phyloP scores from a whole-genome alignment of 2,329 filamentous ascomycete genomes.

The Myriosclerotinia curreyana region DNA sequence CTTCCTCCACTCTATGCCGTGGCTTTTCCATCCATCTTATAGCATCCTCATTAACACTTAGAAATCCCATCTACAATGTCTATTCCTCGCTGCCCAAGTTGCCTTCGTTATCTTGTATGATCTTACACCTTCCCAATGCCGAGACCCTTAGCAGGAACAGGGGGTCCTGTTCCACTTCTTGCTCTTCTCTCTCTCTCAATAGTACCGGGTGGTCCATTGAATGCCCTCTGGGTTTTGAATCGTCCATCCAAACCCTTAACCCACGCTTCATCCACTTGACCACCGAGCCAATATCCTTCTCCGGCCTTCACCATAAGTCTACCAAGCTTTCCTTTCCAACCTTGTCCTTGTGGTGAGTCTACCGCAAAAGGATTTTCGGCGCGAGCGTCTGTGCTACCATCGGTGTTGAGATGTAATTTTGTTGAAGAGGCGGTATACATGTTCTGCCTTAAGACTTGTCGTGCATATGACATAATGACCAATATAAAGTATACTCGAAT shows the following conservation, averaged over 20 bases:
- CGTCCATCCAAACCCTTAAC: conserved; percentile 59
- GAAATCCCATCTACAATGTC: conserved; percentile 3
- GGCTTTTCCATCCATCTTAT: conserved; percentile 7
- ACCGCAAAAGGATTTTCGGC: conserved; percentile 68
- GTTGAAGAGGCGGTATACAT: conserved; percentile 48
- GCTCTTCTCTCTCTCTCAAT: conserved; percentile 46
- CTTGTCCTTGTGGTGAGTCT: conserved; percentile 69
- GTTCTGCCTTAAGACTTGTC: conserved; percentile 70
- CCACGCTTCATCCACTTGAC: conserved; percentile 63
- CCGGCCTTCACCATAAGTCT: conserved; percentile 72
- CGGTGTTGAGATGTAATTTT: conserved; percentile 38
- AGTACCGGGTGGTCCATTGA: conserved; percentile 42
- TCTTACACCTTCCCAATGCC: conserved; percentile 18
- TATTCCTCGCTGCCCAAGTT: conserved; percentile 1
- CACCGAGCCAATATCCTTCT: conserved; percentile 77
- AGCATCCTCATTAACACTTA: neutral
- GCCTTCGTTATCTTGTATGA: conserved; percentile 26
- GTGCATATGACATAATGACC: conserved; percentile 78
- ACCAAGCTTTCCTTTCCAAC: conserved; percentile 77
- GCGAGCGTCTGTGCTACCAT: conserved; percentile 44
- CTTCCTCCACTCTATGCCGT: conserved; percentile 7
- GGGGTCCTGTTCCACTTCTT: conserved; percentile 43
- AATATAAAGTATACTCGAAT: conserved; percentile 81
- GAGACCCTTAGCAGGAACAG: conserved; percentile 32
- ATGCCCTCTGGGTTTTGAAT: conserved; percentile 49